phyloP scores from a whole-genome alignment of 2,329 filamentous ascomycete species.

The Hymenoscyphus salicellus region DNA sequence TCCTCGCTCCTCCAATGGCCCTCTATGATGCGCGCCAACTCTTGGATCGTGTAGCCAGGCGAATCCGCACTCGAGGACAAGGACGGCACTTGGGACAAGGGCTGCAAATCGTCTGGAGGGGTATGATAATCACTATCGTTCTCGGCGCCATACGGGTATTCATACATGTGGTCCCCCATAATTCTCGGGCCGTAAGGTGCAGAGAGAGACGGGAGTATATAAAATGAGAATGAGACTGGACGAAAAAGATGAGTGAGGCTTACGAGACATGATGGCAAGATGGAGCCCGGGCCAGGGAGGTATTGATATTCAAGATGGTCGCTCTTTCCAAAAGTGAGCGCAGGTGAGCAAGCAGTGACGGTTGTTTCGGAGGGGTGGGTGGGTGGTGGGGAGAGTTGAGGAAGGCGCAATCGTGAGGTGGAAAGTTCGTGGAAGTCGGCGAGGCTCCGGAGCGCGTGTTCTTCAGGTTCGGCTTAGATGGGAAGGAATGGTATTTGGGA shows the following conservation, averaged over 20 bases:
- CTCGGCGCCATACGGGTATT: neutral
- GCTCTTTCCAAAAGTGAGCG: conserved; percentile 13
- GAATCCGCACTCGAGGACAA: neutral
- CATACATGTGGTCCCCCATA: neutral
- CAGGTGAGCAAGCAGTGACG: neutral
- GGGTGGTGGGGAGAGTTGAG: neutral
- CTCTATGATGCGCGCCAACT: too few species aligned
- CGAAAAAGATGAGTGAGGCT: conserved; percentile 8
- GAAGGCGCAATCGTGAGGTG: conserved; percentile 1
- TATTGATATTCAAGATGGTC: conserved; percentile 7
- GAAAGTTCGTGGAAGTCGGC: neutral
- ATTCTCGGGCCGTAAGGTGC: neutral
- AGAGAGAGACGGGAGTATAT: neutral
- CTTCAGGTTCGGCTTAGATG: neutral
- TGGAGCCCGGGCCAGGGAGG: neutral
- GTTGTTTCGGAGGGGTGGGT: neutral
- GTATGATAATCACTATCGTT: neutral
- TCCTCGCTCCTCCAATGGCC: too few species aligned
- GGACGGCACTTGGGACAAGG: neutral
- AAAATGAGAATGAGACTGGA: neutral
- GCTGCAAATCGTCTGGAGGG: too few species aligned
- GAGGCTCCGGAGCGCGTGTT: neutral
- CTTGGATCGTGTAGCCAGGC: too few species aligned
- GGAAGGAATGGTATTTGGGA: neutral
- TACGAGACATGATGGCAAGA: conserved; percentile 15